Evolutionary conservation across 305 asterid species (phyloP).

Genomic region (Fraxinus floribunda): DNA sequence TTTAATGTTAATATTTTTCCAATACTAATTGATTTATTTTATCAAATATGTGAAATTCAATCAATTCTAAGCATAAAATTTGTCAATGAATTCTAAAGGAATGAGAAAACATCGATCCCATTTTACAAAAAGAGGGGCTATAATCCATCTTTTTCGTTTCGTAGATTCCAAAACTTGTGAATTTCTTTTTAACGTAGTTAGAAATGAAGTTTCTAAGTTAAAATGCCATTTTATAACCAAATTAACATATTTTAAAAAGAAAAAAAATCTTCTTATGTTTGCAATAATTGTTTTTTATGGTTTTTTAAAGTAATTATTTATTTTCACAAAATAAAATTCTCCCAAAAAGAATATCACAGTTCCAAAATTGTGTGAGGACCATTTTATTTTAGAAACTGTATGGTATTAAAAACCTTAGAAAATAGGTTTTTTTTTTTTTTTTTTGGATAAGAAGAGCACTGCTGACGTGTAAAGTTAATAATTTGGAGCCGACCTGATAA

Average conservation of each 20-base stretch:
- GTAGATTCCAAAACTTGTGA: no score
- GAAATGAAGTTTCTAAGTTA: no score
- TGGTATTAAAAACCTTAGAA: background rate
- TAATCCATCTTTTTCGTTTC: background rate
- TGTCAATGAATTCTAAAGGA: background rate
- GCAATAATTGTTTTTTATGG: background rate
- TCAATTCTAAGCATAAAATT: background rate
- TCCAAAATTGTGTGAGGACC: slow-evolving; percentile 19
- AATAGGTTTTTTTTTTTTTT: no score
- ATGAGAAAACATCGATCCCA: background rate
- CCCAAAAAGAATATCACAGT: background rate
- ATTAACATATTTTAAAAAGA: no score
- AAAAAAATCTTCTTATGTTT: background rate
- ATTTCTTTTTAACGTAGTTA: no score
- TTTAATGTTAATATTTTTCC: no score
- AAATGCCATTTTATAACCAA: no score
- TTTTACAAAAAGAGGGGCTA: background rate
- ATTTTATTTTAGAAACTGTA: background rate
- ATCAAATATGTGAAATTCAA: background rate
- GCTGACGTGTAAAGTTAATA: slow-evolving; percentile 22
- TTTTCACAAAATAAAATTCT: no score
- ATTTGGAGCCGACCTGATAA: slow-evolving; percentile 22
- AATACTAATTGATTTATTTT: no score
- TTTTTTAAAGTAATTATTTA: no score
- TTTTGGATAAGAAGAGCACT: slow-evolving; percentile 30